Conservation (phyloP, 768 basidiomycete genomes). For the Rhizopogon vinicolor region DNA sequence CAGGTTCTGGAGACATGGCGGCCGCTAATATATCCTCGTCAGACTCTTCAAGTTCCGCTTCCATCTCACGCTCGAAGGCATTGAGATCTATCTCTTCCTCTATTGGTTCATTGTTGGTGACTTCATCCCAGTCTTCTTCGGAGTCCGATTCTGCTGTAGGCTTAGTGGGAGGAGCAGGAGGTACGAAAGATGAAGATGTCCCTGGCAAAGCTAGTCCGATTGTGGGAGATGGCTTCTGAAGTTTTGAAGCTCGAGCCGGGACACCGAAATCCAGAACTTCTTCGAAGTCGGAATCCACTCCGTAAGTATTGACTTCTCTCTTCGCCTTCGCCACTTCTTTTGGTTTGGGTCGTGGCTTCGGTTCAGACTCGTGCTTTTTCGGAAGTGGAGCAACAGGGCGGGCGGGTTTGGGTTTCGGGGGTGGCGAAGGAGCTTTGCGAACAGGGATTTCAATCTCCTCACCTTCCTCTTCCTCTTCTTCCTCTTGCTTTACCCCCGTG, state of each 20-base stretch:
- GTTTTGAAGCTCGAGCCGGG: slow-evolving; percentile 36
- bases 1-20: slow-evolving; percentile 34
- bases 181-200: slow-evolving; percentile 23
- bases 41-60: slow-evolving; percentile 30
- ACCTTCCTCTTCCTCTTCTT: slow-evolving; percentile 33
- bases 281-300: slow-evolving; percentile 31
- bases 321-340: slow-evolving; percentile 21
- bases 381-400: slow-evolving; percentile 17
- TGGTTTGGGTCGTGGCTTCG: slow-evolving; percentile 23
- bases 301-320: slow-evolving; percentile 12
- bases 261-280: slow-evolving; percentile 47
- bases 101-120: slow-evolving; percentile 17
- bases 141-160: slow-evolving; percentile 34
- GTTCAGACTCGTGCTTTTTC: slow-evolving; percentile 16
- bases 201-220: slow-evolving; percentile 37
- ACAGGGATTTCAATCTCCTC: slow-evolving; percentile 18
- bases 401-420: slow-evolving; percentile 29
- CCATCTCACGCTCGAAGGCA: slow-evolving; percentile 31
- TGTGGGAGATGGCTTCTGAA: slow-evolving; percentile 22
- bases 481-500: slow-evolving; percentile 23
- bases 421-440: slow-evolving; percentile 17
- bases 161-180: slow-evolving; percentile 21
- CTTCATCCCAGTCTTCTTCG: slow-evolving; percentile 53
- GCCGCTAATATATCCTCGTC: slow-evolving; percentile 51
- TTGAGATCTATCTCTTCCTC: slow-evolving; percentile 31